A percentile compares a stretch with the other conserved stretches of the same genome.
Evolutionary conservation across 495 filamentous ascomycete species (phyloP).

Genomic region (Penicillium bialowiezense): DNA sequence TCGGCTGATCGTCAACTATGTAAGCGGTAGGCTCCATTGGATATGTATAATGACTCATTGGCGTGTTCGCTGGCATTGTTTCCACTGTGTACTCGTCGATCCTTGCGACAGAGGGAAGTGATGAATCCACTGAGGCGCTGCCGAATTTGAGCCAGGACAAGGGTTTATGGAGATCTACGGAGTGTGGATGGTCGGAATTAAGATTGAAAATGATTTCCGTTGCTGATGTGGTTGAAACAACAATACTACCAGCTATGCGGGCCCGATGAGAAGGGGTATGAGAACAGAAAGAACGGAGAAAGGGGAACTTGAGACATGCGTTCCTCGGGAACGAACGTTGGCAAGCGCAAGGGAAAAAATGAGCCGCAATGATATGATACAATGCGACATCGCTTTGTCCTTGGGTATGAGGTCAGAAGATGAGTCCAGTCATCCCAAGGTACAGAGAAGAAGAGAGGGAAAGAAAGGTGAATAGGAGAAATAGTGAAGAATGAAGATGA

Average conservation of each 20-base stretch:
- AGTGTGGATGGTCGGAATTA: not conserved
- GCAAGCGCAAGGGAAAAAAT: slow-evolving; percentile 14
- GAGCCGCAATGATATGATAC: slow-evolving; percentile 9
- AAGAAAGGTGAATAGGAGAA: not conserved
- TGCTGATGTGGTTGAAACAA: slow-evolving; percentile 15
- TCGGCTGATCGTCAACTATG: not conserved
- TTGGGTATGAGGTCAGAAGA: not conserved
- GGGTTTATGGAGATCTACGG: too few species aligned
- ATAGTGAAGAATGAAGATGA: not conserved
- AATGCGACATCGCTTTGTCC: not conserved
- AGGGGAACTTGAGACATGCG: slow-evolving; percentile 24
- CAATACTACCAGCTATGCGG: slow-evolving; percentile 22
- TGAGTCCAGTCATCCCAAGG: slow-evolving; percentile 1
- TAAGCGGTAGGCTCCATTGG: not conserved
- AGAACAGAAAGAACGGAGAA: slow-evolving; percentile 10
- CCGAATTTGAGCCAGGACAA: too few species aligned
- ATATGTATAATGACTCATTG: not conserved
- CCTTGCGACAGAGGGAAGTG: too few species aligned
- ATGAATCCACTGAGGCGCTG: too few species aligned
- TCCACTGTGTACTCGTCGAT: not conserved
- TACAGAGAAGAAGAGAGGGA: not conserved
- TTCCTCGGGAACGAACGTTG: slow-evolving; percentile 14
- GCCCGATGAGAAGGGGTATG: slow-evolving; percentile 18
- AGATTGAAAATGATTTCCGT: slow-evolving; percentile 10
- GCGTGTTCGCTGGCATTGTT: not conserved